Base-by-base conservation (phyloP, 352 stramenopile species). In the Peronospora destructor region DNA sequence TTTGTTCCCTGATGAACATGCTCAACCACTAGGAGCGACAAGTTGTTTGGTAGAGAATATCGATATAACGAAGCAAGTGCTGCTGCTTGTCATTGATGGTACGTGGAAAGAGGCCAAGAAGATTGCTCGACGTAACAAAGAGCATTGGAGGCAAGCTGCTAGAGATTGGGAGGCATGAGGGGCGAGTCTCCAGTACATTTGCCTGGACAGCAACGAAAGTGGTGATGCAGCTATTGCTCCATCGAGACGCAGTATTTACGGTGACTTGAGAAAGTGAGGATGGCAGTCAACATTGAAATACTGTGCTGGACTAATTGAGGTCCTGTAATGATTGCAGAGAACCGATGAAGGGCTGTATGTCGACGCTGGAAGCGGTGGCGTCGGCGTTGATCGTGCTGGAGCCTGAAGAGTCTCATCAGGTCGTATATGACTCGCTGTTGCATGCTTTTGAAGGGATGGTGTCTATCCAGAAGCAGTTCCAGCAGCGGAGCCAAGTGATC, bases 31-130 rank as follows among this genome's bases (percentile, higher is more conserved):
- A 6, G 34, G 35, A 14, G 25, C 19, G 30, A 29, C 28, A 32
- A 26, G 23, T 4, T 26, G 3, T 1, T 26, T 3, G 0, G 23
- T 29, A 17, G 30, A n/a, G 32, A 39, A 8, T 9, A 17, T 7
- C 1, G 17, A 7, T 7, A 16, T 12, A 35, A 11, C 13, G 13
- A 51, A 53, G 17, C 58, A 43, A 3, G 56, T 66, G 38, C 59
- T 86, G 53, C 64, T 91, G 1, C 54, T 91, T 0, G 80, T 76
- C 44, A 61, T 91, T 17, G 80, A 91, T 33, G 80, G 80, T 39
- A 91, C 80, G 40, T 91, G 80, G 80, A 83, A 71, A 11, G 73
- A 91, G 43, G 80, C 80, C 49, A 91, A 89, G 68, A 83, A 85
- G 53, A 80, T 91, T 26, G 66, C 81, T 28, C 66, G 73, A 51